Evolutionary conservation across 2,329 filamentous ascomycete genomes (phyloP).

Genomic region (Trichoderma arundinaceum): DNA sequence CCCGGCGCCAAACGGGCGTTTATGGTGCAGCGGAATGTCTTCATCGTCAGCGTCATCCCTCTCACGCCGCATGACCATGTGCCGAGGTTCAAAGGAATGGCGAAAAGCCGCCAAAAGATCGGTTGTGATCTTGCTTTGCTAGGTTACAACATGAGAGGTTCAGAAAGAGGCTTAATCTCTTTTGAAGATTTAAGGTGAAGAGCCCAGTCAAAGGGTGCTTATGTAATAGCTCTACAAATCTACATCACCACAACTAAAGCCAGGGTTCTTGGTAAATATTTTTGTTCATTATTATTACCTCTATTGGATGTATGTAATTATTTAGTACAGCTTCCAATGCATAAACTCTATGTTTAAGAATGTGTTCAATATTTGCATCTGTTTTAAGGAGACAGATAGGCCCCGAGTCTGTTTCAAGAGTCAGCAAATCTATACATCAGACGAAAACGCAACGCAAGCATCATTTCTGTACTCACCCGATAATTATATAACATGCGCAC

Average conservation of each 20-base stretch:
- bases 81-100: background rate
- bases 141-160: conserved; percentile 3
- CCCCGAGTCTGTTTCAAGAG: conserved; percentile 12
- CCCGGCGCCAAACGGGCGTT: conserved; percentile 61
- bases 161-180: background rate
- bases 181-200: background rate
- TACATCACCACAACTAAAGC: too few relatives aligned
- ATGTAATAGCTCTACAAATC: background rate
- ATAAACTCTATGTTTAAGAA: conserved; percentile 17
- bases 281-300: conserved; percentile 22
- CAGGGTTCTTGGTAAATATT: background rate
- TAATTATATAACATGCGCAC: conserved; percentile 60
- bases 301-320: conserved; percentile 14
- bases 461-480: conserved; percentile 45
- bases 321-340: conserved; percentile 3
- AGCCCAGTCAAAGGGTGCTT: background rate
- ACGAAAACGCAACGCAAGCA: background rate
- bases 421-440: background rate
- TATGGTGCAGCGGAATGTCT: conserved; percentile 59
- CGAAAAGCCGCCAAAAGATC: background rate
- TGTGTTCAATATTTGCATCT: background rate
- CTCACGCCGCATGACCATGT: conserved; percentile 39
- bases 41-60: conserved; percentile 42
- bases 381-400: conserved; percentile 26
- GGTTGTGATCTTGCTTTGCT: background rate